A percentile compares a stretch with the other conserved stretches of the same genome.
Evolutionary conservation across 345 rosid genomes (phyloP).

Genomic region (Trapa bicornis): DNA sequence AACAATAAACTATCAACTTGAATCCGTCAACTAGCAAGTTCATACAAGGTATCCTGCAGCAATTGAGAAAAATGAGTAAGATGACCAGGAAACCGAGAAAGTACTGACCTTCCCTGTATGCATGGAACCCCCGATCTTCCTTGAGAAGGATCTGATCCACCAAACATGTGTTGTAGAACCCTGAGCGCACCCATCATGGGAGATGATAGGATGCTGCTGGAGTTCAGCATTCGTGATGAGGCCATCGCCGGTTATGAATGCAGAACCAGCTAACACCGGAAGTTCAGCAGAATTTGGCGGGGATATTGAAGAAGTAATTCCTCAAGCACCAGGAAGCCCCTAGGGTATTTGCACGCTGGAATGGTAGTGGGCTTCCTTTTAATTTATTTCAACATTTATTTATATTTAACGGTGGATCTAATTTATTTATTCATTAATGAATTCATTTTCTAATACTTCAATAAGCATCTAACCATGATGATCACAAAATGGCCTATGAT

Average conservation of each 20-base stretch:
- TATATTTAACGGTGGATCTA: not conserved
- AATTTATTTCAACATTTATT: not conserved
- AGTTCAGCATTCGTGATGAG: slow-evolving; percentile 55
- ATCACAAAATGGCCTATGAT: too few relatives aligned
- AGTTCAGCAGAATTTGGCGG: too few relatives aligned
- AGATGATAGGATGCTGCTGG: slow-evolving; percentile 57
- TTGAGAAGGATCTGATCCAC: slow-evolving; percentile 56
- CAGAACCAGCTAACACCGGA: slow-evolving; percentile 1
- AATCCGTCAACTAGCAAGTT: not conserved
- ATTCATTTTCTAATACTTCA: not conserved
- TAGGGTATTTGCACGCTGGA: slow-evolving; percentile 36
- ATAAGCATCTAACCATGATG: too few relatives aligned
- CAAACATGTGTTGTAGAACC: slow-evolving; percentile 45
- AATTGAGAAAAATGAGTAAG: not conserved
- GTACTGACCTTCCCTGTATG: slow-evolving; percentile 62
- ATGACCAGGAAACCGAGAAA: not conserved
- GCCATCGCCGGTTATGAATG: slow-evolving; percentile 38
- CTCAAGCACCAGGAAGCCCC: slow-evolving; percentile 11
- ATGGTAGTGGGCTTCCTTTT: slow-evolving; percentile 1
- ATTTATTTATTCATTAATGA: too few relatives aligned
- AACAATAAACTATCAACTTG: not conserved
- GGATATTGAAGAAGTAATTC: slow-evolving; percentile 16
- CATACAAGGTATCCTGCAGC: not conserved
- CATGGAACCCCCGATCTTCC: slow-evolving; percentile 70
- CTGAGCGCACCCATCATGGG: slow-evolving; percentile 53